Conservation (phyloP, 768 basidiomycete species). For the Podaxis sp. region DNA sequence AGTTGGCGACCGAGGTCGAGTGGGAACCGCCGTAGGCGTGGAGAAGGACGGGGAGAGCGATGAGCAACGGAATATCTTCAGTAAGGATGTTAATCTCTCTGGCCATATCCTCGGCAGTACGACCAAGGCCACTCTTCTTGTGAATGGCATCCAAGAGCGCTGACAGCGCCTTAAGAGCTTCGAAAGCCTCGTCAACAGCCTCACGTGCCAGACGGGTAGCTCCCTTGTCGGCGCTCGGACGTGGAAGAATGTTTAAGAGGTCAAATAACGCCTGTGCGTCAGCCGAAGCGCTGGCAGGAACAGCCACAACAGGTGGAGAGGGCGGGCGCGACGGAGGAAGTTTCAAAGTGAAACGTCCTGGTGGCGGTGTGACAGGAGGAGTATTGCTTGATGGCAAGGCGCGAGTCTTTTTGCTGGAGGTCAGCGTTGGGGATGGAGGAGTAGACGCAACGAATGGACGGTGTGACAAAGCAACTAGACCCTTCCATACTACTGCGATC, state of each 20-base stretch:
- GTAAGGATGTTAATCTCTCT: slow-evolving; percentile 50
- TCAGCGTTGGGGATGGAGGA: slow-evolving; percentile 27
- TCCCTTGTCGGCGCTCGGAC: slow-evolving; percentile 47
- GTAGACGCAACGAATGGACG: slow-evolving; percentile 40
- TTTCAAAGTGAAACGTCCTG: slow-evolving; percentile 61
- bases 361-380: slow-evolving; percentile 53
- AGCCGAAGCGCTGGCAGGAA: slow-evolving; percentile 39
- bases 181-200: slow-evolving; percentile 77
- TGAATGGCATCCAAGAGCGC: slow-evolving; percentile 51
- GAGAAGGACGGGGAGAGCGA: slow-evolving; percentile 67
- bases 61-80: slow-evolving; percentile 65
- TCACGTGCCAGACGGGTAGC: slow-evolving; percentile 60
- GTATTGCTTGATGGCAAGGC: slow-evolving; percentile 34
- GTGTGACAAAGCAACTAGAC: slow-evolving; percentile 65
- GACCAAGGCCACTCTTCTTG: slow-evolving; percentile 14
- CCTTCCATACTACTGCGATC: slow-evolving; percentile 72
- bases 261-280: slow-evolving; percentile 65
- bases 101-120: slow-evolving; percentile 24
- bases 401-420: slow-evolving; percentile 27
- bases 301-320: slow-evolving; percentile 41
- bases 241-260: slow-evolving; percentile 55
- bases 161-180: slow-evolving; percentile 53
- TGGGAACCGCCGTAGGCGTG: slow-evolving; percentile 35
- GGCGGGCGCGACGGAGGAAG: slow-evolving; percentile 65
- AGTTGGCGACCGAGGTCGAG: slow-evolving; percentile 40